These are phyloP conservation scores for Brachypodium distachyon DNA, from an alignment of 202 grass and related monocot genomes.

Conservation along the genomic window DNA sequence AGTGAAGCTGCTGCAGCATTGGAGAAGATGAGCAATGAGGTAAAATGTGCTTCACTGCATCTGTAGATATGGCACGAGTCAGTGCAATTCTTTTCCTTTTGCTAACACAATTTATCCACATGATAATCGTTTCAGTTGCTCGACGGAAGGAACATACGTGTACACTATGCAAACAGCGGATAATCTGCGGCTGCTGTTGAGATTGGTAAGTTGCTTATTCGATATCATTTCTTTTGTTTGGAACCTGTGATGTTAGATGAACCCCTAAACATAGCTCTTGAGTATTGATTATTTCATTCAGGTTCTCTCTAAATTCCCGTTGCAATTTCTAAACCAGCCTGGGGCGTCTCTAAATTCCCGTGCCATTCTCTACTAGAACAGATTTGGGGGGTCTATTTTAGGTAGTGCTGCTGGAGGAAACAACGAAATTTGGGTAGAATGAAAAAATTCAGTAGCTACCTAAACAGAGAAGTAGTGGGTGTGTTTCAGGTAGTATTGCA, in stretches of 20 bases:
- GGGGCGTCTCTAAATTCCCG: too few species aligned
- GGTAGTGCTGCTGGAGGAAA: too few species aligned
- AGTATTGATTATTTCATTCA: too few species aligned
- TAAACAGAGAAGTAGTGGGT: too few species aligned
- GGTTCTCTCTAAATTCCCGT: too few species aligned
- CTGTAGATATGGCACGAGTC: neutral
- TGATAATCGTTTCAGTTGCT: neutral
- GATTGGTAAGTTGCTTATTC: neutral
- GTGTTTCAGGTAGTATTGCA: too few species aligned
- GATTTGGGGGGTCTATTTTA: too few species aligned
- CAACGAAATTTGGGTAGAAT: too few species aligned
- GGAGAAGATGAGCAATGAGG: constrained; percentile 42
- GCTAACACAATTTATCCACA: neutral
- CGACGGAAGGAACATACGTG: neutral
- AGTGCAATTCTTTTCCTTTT: neutral
- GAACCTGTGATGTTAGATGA: neutral
- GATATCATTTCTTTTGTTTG: neutral
- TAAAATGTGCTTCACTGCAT: neutral
- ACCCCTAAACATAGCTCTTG: too few species aligned
- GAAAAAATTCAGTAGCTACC: too few species aligned
- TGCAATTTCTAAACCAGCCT: too few species aligned
- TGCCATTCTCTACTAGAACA: too few species aligned
- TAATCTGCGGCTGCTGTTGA: neutral
- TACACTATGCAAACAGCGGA: neutral
- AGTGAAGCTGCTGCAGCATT: constrained; percentile 16